A percentile compares a stretch with the other conserved stretches of the same genome.
phyloP scores from a whole-genome alignment of 2,329 filamentous ascomycete species.

The Cladosporium sp. region DNA sequence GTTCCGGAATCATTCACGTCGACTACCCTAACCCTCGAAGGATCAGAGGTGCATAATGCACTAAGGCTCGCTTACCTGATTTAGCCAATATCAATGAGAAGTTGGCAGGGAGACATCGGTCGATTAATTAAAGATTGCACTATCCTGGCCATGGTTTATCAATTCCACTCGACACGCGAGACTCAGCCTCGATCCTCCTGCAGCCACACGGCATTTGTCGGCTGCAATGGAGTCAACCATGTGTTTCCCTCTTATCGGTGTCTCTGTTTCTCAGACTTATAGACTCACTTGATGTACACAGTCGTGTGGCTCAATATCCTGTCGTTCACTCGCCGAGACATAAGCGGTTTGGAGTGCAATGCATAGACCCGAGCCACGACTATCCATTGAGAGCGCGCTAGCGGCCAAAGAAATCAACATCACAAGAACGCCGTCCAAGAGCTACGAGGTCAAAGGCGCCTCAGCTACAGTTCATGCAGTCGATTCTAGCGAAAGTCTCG shows the following conservation, averaged over 20 bases:
- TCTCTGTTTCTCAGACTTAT: not conserved
- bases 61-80: not conserved
- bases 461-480: not conserved
- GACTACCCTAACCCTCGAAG: not conserved
- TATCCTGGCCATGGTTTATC: not conserved
- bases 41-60: not conserved
- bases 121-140: not conserved
- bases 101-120: not conserved
- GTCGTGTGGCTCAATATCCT: not conserved
- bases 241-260: not conserved
- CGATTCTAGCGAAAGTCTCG: not conserved
- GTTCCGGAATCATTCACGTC: no score
- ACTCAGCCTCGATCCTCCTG: constrained; percentile 6
- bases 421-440: not conserved
- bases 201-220: constrained; percentile 1
- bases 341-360: not conserved
- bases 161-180: not conserved
- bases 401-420: not conserved
- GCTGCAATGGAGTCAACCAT: not conserved
- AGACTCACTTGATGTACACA: not conserved
- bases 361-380: not conserved
- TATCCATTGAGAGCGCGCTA: not conserved
- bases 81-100: not conserved
- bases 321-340: not conserved
- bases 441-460: not conserved